Conservation (phyloP, 2,329 filamentous ascomycete genomes). For the Coniella vitis region DNA sequence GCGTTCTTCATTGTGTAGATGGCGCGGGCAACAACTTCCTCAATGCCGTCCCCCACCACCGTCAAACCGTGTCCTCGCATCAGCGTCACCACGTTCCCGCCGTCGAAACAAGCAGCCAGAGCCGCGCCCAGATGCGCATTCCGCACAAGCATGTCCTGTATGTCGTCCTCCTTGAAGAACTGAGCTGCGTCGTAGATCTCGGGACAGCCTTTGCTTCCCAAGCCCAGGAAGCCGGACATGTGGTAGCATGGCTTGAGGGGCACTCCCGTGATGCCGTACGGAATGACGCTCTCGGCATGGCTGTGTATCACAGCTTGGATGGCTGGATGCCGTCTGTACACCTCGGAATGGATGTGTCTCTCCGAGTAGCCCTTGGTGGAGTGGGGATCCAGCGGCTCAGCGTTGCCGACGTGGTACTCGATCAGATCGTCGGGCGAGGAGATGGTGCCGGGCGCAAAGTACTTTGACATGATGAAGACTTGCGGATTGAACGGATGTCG, state of each 20-base stretch:
- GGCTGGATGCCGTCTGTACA: slow-evolving; percentile 33
- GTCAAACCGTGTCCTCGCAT: slow-evolving; percentile 41
- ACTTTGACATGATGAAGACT: slow-evolving; percentile 41
- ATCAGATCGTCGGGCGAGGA: slow-evolving; percentile 37
- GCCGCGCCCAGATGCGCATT: slow-evolving; percentile 26
- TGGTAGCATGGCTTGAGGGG: slow-evolving; percentile 34
- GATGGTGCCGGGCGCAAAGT: slow-evolving; percentile 40
- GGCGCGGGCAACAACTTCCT: slow-evolving; percentile 33
- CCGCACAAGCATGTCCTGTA: slow-evolving; percentile 31
- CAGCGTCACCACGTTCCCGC: slow-evolving; percentile 30
- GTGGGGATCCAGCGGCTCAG: slow-evolving; percentile 31
- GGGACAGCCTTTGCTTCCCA: slow-evolving; percentile 20
- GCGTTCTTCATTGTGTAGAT: slow-evolving; percentile 39
- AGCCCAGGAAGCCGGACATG: slow-evolving; percentile 36
- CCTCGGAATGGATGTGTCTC: slow-evolving; percentile 40
- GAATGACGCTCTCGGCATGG: slow-evolving; percentile 35
- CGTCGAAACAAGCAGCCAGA: slow-evolving; percentile 28
- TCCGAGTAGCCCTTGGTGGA: slow-evolving; percentile 34
- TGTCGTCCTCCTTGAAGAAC: slow-evolving; percentile 21
- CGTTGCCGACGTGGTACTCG: slow-evolving; percentile 36
- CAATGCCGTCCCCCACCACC: slow-evolving; percentile 28
- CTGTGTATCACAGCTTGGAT: slow-evolving; percentile 37
- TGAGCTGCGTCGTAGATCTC: slow-evolving; percentile 27
- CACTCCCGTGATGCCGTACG: slow-evolving; percentile 33
- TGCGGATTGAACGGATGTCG: slow-evolving; percentile 38